Conservation (phyloP, 2,329 filamentous ascomycete species). For the Aspergillus felis region DNA sequence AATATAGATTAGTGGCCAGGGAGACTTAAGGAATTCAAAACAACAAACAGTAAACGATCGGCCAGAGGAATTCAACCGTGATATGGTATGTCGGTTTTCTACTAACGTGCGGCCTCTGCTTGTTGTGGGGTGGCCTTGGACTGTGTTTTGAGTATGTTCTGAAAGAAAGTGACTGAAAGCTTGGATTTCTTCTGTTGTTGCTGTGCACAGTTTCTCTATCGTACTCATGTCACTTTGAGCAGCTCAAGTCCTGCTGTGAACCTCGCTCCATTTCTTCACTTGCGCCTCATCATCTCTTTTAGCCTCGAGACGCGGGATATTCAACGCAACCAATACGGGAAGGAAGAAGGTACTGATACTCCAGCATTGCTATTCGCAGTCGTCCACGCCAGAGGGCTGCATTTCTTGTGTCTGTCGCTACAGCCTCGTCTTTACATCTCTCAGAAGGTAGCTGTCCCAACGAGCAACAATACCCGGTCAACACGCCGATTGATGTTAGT, state of each 20-base stretch:
- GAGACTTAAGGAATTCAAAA: constrained; percentile 15
- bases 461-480: background rate
- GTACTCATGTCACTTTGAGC: constrained; percentile 11
- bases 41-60: constrained; percentile 19
- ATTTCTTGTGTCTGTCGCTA: background rate
- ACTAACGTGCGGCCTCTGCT: constrained; percentile 1
- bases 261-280: background rate
- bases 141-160: constrained; percentile 12
- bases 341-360: background rate
- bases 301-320: background rate
- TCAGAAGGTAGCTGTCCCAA: background rate
- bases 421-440: background rate
- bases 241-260: background rate
- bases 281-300: background rate
- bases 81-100: constrained; percentile 11
- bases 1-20: constrained; percentile 8
- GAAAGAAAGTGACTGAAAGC: constrained; percentile 3
- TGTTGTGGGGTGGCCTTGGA: background rate
- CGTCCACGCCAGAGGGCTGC: background rate
- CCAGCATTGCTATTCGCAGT: background rate
- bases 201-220: constrained; percentile 2
- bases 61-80: constrained; percentile 13
- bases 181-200: background rate
- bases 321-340: background rate
- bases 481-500: background rate